Evolutionary conservation across 1,139 yeast species (phyloP).

Genomic region (Suhomyces bolitotheri): DNA sequence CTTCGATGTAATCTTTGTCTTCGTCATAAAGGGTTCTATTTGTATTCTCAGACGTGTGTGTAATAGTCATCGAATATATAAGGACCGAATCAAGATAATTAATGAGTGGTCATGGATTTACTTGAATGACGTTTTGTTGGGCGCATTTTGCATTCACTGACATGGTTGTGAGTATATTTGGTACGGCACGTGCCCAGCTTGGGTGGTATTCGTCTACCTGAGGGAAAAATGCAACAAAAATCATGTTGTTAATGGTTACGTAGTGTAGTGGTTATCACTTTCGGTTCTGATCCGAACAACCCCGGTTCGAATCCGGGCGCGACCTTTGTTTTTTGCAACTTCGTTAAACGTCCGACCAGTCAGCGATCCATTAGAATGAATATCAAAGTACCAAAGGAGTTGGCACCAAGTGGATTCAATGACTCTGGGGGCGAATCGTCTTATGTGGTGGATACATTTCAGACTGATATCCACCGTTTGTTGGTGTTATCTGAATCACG

Average conservation of each 20-base stretch:
- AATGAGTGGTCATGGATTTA: constrained; percentile 1
- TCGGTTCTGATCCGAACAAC: constrained; percentile 71
- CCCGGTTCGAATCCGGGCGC: constrained; percentile 97
- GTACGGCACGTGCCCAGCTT: background rate
- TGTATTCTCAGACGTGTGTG: too few species aligned
- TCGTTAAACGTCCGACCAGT: too few species aligned
- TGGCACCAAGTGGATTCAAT: too few species aligned
- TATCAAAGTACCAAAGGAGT: too few species aligned
- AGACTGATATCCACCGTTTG: too few species aligned
- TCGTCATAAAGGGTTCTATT: constrained; percentile 32
- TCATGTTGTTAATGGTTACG: too few species aligned
- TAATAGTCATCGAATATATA: too few species aligned
- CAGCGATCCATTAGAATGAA: too few species aligned
- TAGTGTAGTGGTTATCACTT: constrained; percentile 54
- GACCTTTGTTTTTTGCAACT: constrained; percentile 65
- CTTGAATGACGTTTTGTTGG: background rate
- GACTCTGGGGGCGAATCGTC: too few species aligned
- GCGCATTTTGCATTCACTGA: background rate
- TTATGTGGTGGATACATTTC: too few species aligned
- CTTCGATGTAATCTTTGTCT: constrained; percentile 36
- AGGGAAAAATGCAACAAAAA: background rate
- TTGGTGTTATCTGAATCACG: too few species aligned
- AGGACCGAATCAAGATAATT: too few species aligned
- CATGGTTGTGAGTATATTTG: background rate
- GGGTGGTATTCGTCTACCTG: constrained; percentile 1